Base-by-base conservation (phyloP, 2,329 filamentous ascomycete genomes). In the Penicillium sp. region DNA sequence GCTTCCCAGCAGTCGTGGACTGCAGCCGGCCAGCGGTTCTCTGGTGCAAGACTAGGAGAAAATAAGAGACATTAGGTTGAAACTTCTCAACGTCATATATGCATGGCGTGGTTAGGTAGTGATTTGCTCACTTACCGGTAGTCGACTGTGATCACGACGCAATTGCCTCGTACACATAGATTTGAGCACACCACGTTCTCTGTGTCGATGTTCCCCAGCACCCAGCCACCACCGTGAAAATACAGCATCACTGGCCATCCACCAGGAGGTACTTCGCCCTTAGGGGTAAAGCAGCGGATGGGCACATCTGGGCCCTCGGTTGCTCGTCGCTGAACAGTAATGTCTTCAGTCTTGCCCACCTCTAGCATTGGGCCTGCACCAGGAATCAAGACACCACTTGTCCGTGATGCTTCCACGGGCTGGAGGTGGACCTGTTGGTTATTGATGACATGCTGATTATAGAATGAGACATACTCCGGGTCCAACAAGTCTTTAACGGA, bases 221-320 rank as follows among this genome's bases (percentile, higher is more conserved):
- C 82, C 81, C 82, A 85, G 4, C 82, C 83, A 1, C 82, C 82
- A 5, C 82, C 83, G 61, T 85, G 83, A 62, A 78, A 82, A 65
- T 83, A 86, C 4, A 85, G 61, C 66, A 81, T 78, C 8, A 80
- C 76, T 2, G 82, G 82, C 82, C 82, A 85, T 26, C 83, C 82
- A 0, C 60, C 63, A 0, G 63, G 68, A 0, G 81, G 81, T 11
- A 56, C 72, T 5, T 72, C 58, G 0, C 78, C 79, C 5, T 69
- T 64, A 0, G 83, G 82, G 2, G 77, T 82, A 60, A 85, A 85
- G 34, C 73, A 77, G 16, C 82, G 75, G 14, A 84, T 64, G 2
- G 60, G 61, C n/a, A 85, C 67, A 20, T 78, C 70, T 0, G 79
- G 79, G 0, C 81, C 82, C n/a, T 72, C 64, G 45, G 76, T 79